These are phyloP conservation scores for Pontederia crassipes DNA, from an alignment of 176 grass and related monocot species.

Conservation along the genomic window DNA sequence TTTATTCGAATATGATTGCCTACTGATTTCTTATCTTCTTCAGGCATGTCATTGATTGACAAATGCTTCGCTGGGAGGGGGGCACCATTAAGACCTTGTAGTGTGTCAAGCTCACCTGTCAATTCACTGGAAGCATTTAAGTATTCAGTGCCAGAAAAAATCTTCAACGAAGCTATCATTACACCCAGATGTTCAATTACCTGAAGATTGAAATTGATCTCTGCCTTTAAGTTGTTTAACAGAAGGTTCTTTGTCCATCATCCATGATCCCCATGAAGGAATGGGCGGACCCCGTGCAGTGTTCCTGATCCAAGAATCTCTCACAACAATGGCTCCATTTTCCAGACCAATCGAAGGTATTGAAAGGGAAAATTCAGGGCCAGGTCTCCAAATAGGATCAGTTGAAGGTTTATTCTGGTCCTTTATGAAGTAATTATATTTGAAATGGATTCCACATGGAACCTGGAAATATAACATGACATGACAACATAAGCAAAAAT, in stretches of 20 bases:
- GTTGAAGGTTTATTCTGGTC: conserved; percentile 34
- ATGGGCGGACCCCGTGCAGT: conserved; percentile 28
- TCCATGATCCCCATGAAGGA: conserved; percentile 83
- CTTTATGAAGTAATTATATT: conserved; percentile 93
- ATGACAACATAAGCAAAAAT: conserved; percentile 9
- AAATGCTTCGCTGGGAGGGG: conserved; percentile 32
- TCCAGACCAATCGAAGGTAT: conserved; percentile 51
- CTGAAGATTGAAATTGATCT: conserved; percentile 29
- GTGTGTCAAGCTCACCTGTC: conserved; percentile 65
- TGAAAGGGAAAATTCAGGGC: conserved; percentile 68
- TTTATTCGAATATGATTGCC: conserved; percentile 19
- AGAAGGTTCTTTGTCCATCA: conserved; percentile 38
- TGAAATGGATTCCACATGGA: conserved; percentile 81
- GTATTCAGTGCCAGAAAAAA: conserved; percentile 59
- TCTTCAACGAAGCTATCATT: conserved; percentile 7
- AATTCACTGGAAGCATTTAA: conserved; percentile 92
- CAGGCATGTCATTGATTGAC: conserved; percentile 21
- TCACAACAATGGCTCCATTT: conserved; percentile 54
- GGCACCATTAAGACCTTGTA: conserved; percentile 48
- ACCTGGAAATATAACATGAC: conserved; percentile 46
- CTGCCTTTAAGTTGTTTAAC: conserved; percentile 24
- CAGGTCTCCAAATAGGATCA: conserved; percentile 65
- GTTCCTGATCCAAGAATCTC: conserved; percentile 71
- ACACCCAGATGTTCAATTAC: conserved; percentile 29
- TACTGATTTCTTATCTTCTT: conserved; percentile 19